Evolutionary conservation across 495 filamentous ascomycete species (phyloP), one percentile per base, ranked within the genome.

Genomic region (Choiromyces venosus): DNA sequence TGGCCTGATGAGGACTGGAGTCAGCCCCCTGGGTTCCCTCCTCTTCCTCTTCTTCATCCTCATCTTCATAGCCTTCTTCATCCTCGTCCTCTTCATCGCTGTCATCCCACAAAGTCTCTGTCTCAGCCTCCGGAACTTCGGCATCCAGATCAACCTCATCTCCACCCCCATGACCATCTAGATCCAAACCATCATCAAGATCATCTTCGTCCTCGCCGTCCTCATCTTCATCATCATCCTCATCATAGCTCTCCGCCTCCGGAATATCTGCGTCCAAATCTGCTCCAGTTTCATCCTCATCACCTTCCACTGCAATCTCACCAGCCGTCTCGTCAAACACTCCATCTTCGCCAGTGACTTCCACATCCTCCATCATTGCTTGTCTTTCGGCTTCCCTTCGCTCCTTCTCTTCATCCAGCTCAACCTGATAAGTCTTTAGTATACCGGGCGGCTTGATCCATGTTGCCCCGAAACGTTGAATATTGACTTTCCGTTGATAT

Each of bases 401-500:
- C 81, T 96, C 92, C 77, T 91, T 90, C 52, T 89, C 86, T 84
- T 96, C 92, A 29, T 90, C 88, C 37, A 89, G 86, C 85, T 94
- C 92, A 79, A 93, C 92, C 71, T 91, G 87, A 76, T 93, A 86
- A 14, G 92, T 93, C 84, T 93, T 94, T 33, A 85, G 73, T 52
- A 93, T 86, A 12, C 92, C 92, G 0, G 90, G 90, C 14, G 92
- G 92, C 68, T 87, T 88, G 75, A 96, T 89, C 92, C 92, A 96
- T 37, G 87, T 87, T 76, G 85, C 87, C 68, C 92, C 92, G 77
- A 92, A 92, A 72, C 88, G 89, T 29, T 88, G 86, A 52, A 94
- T 90, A 77, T 91, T 90, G 35, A 86, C 84, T 79, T 91, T 91
- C 64, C 92, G 89, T 18, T 87, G 84, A 73, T 87, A 87, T 14